Evolutionary conservation across 768 basidiomycete species (phyloP).

Genomic region (Suillus brevipes): DNA sequence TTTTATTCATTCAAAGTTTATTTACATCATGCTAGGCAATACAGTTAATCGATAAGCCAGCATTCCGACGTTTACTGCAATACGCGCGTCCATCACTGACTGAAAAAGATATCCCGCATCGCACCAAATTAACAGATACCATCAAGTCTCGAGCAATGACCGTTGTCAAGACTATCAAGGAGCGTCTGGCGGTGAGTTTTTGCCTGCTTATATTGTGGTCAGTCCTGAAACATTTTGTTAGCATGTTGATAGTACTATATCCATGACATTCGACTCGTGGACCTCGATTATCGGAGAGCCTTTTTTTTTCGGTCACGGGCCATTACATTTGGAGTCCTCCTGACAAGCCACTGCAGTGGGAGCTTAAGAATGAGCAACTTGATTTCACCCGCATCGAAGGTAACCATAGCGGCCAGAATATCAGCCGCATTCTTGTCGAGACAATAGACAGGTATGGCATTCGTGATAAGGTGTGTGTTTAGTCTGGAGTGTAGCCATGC

Average conservation of each 20-base stretch:
- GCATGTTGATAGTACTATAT: background rate
- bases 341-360: background rate
- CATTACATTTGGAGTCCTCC: slow-evolving; percentile 16
- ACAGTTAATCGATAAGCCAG: background rate
- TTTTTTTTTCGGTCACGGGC: slow-evolving; percentile 18
- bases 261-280: slow-evolving; percentile 19
- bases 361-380: background rate
- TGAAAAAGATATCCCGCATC: background rate
- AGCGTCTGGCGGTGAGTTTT: background rate
- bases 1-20: background rate
- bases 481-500: background rate
- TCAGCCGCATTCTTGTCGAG: too few species aligned
- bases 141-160: background rate
- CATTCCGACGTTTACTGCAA: background rate
- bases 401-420: background rate
- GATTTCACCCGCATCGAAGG: background rate
- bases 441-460: too few species aligned
- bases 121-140: background rate
- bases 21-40: background rate
- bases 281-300: slow-evolving; percentile 15
- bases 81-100: background rate
- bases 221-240: background rate
- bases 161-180: background rate
- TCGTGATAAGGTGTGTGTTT: too few species aligned
- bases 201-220: background rate